Conservation (phyloP, 2,329 filamentous ascomycete genomes). For the Rhynchosporium secalis region DNA sequence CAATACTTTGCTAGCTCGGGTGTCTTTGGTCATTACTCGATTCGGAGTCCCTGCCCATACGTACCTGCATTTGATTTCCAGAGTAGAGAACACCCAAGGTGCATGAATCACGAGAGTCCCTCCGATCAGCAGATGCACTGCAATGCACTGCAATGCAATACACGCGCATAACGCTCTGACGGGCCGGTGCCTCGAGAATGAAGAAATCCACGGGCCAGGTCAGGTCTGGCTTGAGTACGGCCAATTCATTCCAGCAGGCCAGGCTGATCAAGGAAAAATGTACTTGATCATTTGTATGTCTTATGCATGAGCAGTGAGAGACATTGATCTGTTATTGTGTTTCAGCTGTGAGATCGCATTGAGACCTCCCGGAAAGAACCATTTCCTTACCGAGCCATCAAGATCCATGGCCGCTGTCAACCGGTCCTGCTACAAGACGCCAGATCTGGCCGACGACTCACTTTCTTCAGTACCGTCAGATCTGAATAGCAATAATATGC, state of each 20-base stretch:
- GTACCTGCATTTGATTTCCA: background rate
- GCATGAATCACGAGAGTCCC: constrained; percentile 8
- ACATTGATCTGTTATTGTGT: constrained; percentile 12
- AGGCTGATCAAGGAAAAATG: background rate
- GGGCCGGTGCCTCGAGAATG: background rate
- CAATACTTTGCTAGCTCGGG: background rate
- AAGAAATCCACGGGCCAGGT: background rate
- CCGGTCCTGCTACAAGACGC: background rate
- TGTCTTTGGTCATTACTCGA: no score
- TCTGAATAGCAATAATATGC: constrained; percentile 2
- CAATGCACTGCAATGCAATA: background rate
- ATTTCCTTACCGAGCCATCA: constrained; percentile 13
- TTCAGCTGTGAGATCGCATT: background rate
- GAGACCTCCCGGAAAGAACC: constrained; percentile 16
- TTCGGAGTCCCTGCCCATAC: no score
- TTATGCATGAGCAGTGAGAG: constrained; percentile 8
- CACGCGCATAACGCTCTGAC: background rate
- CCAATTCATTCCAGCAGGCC: background rate
- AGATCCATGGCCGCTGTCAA: background rate
- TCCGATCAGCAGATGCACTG: background rate
- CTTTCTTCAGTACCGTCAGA: background rate
- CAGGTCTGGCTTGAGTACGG: background rate
- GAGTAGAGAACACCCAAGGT: background rate
- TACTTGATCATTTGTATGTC: background rate
- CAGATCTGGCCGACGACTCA: background rate